A percentile compares a stretch with the other conserved stretches of the same genome.
phyloP scores from a whole-genome alignment of 2,329 filamentous ascomycete species.

The Colletotrichum acutatum region DNA sequence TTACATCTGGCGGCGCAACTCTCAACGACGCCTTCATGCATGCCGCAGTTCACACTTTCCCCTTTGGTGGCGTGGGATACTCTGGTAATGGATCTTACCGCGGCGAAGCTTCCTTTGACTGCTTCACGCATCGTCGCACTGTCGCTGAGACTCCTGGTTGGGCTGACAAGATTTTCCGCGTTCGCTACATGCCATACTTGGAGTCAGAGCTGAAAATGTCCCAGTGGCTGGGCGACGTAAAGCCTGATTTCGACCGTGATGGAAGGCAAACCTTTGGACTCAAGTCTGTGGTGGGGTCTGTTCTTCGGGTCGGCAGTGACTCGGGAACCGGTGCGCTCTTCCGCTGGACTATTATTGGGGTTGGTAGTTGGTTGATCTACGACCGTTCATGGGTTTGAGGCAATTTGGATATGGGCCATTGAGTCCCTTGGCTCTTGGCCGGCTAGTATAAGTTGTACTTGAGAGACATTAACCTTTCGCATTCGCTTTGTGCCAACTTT shows the following conservation, averaged over 20 bases:
- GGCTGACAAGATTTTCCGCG: constrained; percentile 73
- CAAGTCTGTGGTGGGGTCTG: background rate
- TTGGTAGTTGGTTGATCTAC: no score
- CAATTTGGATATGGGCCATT: no score
- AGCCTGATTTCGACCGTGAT: background rate
- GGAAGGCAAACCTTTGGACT: background rate
- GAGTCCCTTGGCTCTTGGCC: no score
- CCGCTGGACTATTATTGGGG: background rate
- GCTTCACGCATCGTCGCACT: constrained; percentile 69
- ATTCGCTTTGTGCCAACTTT: no score
- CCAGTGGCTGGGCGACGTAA: background rate
- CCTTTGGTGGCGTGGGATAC: constrained; percentile 86
- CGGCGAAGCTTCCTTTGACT: constrained; percentile 78
- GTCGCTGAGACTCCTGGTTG: constrained; percentile 73
- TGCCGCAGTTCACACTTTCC: constrained; percentile 74
- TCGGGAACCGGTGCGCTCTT: background rate
- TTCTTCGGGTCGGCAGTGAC: background rate
- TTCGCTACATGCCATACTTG: constrained; percentile 75
- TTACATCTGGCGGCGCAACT: constrained; percentile 75
- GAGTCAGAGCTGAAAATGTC: background rate
- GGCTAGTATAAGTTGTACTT: no score
- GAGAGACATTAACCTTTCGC: no score
- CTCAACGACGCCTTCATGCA: constrained; percentile 69
- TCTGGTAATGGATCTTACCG: constrained; percentile 82
- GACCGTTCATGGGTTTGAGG: no score